Evolutionary conservation across 371 early-diverging fungal genomes (phyloP).

Genomic region (Syncephalastrum racemosum): DNA sequence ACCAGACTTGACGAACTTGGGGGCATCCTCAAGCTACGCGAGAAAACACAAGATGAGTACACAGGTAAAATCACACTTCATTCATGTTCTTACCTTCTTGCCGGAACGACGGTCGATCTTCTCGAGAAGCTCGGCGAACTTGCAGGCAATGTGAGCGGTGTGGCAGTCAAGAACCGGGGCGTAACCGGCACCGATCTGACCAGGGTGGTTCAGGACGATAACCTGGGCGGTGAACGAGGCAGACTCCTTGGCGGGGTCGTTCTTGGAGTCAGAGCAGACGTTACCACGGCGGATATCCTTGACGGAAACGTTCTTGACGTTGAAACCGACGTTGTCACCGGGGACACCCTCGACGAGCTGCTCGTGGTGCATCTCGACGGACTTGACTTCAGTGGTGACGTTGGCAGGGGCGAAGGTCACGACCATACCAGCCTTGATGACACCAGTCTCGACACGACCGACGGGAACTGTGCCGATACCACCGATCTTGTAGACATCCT

Average conservation of each 20-base stretch:
- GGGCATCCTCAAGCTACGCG: slow-evolving; percentile 44
- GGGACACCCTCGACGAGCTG: slow-evolving; percentile 88
- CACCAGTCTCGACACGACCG: slow-evolving; percentile 97
- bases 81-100: no score
- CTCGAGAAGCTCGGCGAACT: slow-evolving; percentile 88
- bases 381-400: slow-evolving; percentile 95
- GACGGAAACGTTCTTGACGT: slow-evolving; percentile 96
- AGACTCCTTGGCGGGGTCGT: slow-evolving; percentile 95
- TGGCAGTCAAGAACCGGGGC: slow-evolving; percentile 95
- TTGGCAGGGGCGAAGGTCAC: slow-evolving; percentile 88
- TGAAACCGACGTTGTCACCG: slow-evolving; percentile 98
- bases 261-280: slow-evolving; percentile 96
- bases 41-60: no score
- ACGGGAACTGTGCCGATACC: slow-evolving; percentile 96
- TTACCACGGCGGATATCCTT: slow-evolving; percentile 97
- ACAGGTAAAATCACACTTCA: no score
- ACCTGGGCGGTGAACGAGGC: slow-evolving; percentile 93
- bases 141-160: slow-evolving; percentile 96
- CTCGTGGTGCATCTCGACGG: slow-evolving; percentile 99
- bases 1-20: slow-evolving; percentile 88
- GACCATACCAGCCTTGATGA: slow-evolving; percentile 91
- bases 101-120: slow-evolving; percentile 95
- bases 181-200: slow-evolving; percentile 90
- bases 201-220: slow-evolving; percentile 96
- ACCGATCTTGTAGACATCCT: slow-evolving; percentile 97